Conservation (phyloP, 768 basidiomycete genomes). For the Saitozyma podzolica region DNA sequence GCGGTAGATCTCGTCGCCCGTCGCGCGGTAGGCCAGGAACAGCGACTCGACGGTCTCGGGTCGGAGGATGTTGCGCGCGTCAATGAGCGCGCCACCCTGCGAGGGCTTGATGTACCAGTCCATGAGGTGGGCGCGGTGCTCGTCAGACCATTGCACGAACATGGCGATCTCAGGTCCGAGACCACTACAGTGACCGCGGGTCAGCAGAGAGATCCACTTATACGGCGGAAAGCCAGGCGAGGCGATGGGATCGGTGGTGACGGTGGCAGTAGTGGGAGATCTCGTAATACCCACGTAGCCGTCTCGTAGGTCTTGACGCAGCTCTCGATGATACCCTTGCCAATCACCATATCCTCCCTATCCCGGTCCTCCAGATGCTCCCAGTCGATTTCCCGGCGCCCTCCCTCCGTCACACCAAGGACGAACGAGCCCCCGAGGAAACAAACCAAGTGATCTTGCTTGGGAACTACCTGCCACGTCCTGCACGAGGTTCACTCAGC, state of each 20-base stretch:
- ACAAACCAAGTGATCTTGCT: conserved; percentile 95
- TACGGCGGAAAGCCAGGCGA: no score
- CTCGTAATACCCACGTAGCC: conserved; percentile 62
- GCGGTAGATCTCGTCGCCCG: conserved; percentile 77
- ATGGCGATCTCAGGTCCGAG: conserved; percentile 86
- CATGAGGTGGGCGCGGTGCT: conserved; percentile 54
- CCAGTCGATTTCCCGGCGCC: conserved; percentile 44
- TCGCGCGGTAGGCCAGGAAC: conserved; percentile 85
- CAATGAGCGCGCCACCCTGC: conserved; percentile 57
- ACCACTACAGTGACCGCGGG: conserved; percentile 58
- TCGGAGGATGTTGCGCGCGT: conserved; percentile 90
- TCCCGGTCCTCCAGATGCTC: conserved; percentile 65
- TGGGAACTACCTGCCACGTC: conserved; percentile 72
- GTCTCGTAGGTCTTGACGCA: conserved; percentile 74
- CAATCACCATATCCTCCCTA: conserved; percentile 76
- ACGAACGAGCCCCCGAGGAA: conserved; percentile 91
- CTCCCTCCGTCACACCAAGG: conserved; percentile 70
- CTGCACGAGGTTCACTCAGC: conserved; percentile 51
- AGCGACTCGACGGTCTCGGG: conserved; percentile 95
- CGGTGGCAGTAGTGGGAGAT: not conserved
- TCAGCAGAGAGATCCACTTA: no score
- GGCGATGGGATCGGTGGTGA: no score
- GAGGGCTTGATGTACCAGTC: conserved; percentile 86
- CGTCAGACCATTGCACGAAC: conserved; percentile 61
- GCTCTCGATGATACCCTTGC: conserved; percentile 76